phyloP scores from a whole-genome alignment of 164 flowering plant genomes.

The Paratinospora sagittata region DNA sequence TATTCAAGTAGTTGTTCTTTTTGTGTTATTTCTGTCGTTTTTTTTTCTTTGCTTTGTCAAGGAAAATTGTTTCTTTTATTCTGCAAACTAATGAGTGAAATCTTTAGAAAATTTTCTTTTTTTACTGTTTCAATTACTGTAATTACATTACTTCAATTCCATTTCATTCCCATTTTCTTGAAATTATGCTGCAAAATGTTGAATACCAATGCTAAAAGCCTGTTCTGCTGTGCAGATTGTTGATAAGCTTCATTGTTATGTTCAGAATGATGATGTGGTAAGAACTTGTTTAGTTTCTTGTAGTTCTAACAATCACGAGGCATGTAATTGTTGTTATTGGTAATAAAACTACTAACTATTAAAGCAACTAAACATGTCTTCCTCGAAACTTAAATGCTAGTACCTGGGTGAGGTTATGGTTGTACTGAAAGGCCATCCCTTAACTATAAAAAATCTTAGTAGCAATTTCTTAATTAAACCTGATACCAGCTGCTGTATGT shows the following conservation, averaged over 20 bases:
- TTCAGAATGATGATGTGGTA: conserved; percentile 65
- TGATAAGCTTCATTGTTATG: conserved; percentile 63
- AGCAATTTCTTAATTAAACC: too few relatives aligned
- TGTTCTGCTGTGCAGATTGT: conserved; percentile 54
- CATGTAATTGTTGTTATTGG: neutral
- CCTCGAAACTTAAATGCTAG: neutral
- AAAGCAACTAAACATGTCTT: neutral
- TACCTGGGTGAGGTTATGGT: too few relatives aligned
- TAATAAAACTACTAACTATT: neutral
- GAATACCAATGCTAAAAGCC: conserved; percentile 12
- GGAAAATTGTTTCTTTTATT: too few relatives aligned
- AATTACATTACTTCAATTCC: neutral
- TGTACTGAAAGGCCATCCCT: too few relatives aligned
- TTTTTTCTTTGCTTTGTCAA: too few relatives aligned
- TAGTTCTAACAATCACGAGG: neutral
- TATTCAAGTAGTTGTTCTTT: too few relatives aligned
- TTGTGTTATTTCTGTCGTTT: too few relatives aligned
- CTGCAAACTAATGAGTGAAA: neutral
- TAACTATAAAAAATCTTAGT: too few relatives aligned
- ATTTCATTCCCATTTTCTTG: neutral
- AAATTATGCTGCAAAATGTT: neutral
- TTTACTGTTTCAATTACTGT: too few relatives aligned
- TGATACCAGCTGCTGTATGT: too few relatives aligned
- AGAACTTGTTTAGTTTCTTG: conserved; percentile 13
- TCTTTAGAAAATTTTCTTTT: neutral